Percentiles rank a stretch among this genome's conserved stretches.
These are phyloP conservation scores for Vitis vinifera DNA, from an alignment of 164 flowering plant species.

Conservation along the genomic window ASM3070453v1 NC_081815.1:3812501-3813000, in stretches of 20 bases:
- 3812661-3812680: slow-evolving; percentile 94
- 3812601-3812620: slow-evolving; percentile 88
- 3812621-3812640: slow-evolving; percentile 91
- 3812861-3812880: slow-evolving; percentile 65
- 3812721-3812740: slow-evolving; percentile 94
- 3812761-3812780: slow-evolving; percentile 87
- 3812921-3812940: slow-evolving; percentile 88
- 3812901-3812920: slow-evolving; percentile 90
- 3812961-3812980: slow-evolving; percentile 96
- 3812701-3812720: slow-evolving; percentile 87
- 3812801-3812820: not conserved
- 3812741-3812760: slow-evolving; percentile 80
- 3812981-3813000: slow-evolving; percentile 92
- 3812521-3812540: slow-evolving; percentile 82
- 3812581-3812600: slow-evolving; percentile 95
- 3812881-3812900: slow-evolving; percentile 80
- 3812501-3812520: slow-evolving; percentile 77
- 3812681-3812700: slow-evolving; percentile 89
- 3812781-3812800: slow-evolving; percentile 43
- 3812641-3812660: slow-evolving; percentile 95
- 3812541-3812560: slow-evolving; percentile 74
- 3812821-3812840: slow-evolving; percentile 3
- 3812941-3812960: slow-evolving; percentile 93
- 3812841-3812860: slow-evolving; percentile 6
- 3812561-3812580: slow-evolving; percentile 85